Evolutionary conservation across 179 eudicot species (phyloP).

Genomic region (Silene coronaria): DNA sequence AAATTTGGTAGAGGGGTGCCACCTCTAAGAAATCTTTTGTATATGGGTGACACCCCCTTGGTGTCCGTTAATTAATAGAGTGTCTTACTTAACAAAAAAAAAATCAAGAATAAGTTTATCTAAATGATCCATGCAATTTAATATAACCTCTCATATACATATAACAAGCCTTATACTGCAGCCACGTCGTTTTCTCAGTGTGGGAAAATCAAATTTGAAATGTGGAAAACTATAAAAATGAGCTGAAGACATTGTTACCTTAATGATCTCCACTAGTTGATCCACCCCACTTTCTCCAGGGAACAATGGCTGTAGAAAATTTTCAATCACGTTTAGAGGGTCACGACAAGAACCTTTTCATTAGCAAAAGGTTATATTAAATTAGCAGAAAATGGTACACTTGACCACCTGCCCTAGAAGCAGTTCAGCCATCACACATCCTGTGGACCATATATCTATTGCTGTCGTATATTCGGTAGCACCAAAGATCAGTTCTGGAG

Average conservation of each 20-base stretch:
- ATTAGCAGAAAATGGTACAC: slow-evolving; percentile 3
- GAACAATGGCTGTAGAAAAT: slow-evolving; percentile 67
- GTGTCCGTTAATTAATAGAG: too few relatives aligned
- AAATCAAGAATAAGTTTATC: too few relatives aligned
- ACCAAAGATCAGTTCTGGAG: slow-evolving; percentile 92
- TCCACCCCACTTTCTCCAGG: slow-evolving; percentile 98
- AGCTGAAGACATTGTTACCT: slow-evolving; percentile 40
- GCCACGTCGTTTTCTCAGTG: neutral
- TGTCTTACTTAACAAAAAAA: too few relatives aligned
- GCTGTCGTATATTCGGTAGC: slow-evolving; percentile 94
- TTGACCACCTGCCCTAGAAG: slow-evolving; percentile 81
- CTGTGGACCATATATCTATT: slow-evolving; percentile 92
- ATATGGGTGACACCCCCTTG: too few relatives aligned
- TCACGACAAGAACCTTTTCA: neutral
- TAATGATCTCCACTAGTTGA: slow-evolving; percentile 88
- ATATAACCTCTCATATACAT: neutral
- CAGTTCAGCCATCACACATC: slow-evolving; percentile 96
- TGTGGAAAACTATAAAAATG: neutral
- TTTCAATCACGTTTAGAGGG: slow-evolving; percentile 8
- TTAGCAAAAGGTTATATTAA: neutral
- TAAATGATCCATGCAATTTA: neutral
- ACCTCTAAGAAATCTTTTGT: too few relatives aligned
- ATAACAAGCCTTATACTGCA: neutral
- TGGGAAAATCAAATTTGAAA: neutral
- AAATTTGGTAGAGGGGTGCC: too few relatives aligned